phyloP scores from a whole-genome alignment of 352 stramenopile genomes.

The Globisporangium lucens region DNA sequence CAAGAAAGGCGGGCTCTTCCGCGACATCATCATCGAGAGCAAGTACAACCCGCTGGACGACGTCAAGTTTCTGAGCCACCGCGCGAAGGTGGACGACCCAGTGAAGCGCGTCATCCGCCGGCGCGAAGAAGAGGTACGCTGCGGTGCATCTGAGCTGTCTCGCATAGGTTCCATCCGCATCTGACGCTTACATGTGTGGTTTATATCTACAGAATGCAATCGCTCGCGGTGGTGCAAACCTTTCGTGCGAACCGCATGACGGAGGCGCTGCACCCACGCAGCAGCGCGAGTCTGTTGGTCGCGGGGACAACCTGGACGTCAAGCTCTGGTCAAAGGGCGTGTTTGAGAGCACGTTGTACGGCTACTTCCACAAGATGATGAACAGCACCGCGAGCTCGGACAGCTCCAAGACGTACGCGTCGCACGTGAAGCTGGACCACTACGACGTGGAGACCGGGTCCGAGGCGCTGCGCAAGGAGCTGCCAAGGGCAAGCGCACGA shows the following conservation, averaged over 20 bases:
- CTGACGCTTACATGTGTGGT: background rate
- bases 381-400: constrained; percentile 38
- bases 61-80: constrained; percentile 49
- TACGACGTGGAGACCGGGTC: constrained; percentile 59
- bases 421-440: constrained; percentile 63
- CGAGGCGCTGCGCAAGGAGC: constrained; percentile 42
- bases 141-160: background rate
- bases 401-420: constrained; percentile 54
- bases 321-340: constrained; percentile 72
- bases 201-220: constrained; percentile 37
- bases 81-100: constrained; percentile 55
- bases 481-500: constrained; percentile 63
- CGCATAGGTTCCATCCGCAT: background rate
- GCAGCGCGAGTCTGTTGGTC: constrained; percentile 22
- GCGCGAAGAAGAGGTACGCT: constrained; percentile 55
- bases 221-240: constrained; percentile 38
- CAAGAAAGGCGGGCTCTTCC: constrained; percentile 77
- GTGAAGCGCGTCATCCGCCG: constrained; percentile 57
- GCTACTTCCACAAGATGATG: constrained; percentile 87
- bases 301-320: constrained; percentile 68
- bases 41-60: constrained; percentile 80
- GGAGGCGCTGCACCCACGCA: background rate
- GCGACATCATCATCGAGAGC: constrained; percentile 84
- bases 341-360: constrained; percentile 78
- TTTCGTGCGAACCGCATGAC: constrained; percentile 21